Conservation (phyloP, 208 protist genomes). For the Leishmania major region DNA sequence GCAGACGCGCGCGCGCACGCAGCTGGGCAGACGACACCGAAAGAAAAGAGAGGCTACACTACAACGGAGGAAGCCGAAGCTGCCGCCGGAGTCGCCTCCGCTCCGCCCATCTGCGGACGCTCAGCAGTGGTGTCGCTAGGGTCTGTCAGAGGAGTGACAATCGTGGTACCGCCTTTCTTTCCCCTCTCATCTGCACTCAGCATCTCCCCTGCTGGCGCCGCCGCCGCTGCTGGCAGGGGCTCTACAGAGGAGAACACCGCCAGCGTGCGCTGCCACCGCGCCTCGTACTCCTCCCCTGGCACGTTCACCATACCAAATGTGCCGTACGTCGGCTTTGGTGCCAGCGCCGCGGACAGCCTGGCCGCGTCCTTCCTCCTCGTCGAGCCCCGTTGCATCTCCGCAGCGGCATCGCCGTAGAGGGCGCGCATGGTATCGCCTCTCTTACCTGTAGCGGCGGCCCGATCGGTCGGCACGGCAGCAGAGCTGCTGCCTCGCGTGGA, state of each 20-base stretch:
- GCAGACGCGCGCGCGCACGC: background rate
- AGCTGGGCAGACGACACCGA: background rate
- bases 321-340: conserved; percentile 56
- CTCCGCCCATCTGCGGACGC: background rate
- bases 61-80: background rate
- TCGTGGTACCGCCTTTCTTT: too few relatives aligned
- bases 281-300: conserved; percentile 59
- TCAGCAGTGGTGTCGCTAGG: background rate
- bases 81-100: background rate
- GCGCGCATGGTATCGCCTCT: conserved; percentile 49
- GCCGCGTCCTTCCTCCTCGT: background rate
- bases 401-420: conserved; percentile 38
- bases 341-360: background rate
- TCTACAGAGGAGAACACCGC: conserved; percentile 43
- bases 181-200: background rate
- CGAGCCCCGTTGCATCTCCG: conserved; percentile 5
- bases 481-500: background rate
- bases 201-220: background rate
- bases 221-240: background rate
- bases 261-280: conserved; percentile 39
- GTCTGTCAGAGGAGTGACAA: background rate
- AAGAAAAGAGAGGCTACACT: background rate
- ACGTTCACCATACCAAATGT: conserved; percentile 87
- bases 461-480: conserved; percentile 7
- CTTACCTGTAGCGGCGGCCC: conserved; percentile 41